Conservation (phyloP, 2,329 filamentous ascomycete genomes). For the Periconia sp. region DNA sequence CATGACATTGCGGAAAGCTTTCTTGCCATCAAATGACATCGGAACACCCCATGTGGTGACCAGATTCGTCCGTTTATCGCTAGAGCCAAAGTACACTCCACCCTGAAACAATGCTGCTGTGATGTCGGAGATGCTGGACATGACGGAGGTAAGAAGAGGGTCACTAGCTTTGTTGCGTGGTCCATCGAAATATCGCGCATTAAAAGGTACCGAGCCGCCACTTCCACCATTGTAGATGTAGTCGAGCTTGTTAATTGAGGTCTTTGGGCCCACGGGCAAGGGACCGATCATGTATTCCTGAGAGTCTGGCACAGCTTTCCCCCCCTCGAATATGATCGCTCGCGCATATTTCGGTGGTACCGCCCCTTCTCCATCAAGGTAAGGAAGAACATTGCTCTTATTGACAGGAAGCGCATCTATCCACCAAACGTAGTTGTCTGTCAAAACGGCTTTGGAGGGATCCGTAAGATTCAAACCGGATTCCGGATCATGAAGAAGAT, state of each 20-base stretch:
- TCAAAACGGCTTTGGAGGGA: conserved; percentile 39
- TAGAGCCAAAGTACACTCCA: conserved; percentile 24
- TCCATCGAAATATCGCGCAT: conserved; percentile 26
- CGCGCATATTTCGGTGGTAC: conserved; percentile 49
- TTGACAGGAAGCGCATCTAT: conserved; percentile 54
- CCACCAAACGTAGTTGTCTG: conserved; percentile 51
- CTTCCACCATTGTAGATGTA: conserved; percentile 41
- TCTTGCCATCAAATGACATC: conserved; percentile 41
- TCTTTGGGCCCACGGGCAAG: conserved; percentile 45
- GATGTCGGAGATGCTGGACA: conserved; percentile 52
- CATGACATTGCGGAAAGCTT: conserved; percentile 45
- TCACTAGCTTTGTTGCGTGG: conserved; percentile 32
- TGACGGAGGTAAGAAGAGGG: conserved; percentile 41
- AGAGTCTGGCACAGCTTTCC: conserved; percentile 46
- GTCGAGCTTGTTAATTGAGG: conserved; percentile 27
- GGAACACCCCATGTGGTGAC: conserved; percentile 35
- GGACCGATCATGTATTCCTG: conserved; percentile 56
- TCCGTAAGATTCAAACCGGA: conserved; percentile 51
- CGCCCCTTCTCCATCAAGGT: conserved; percentile 43
- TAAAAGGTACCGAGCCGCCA: conserved; percentile 31
- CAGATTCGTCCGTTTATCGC: conserved; percentile 23
- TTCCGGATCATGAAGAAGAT: conserved; percentile 45
- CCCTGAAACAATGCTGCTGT: conserved; percentile 43
- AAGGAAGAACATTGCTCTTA: conserved; percentile 51
- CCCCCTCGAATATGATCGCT: conserved; percentile 51